Evolutionary conservation across 352 stramenopile genomes (phyloP).

Genomic region (Discostella stelligera): DNA sequence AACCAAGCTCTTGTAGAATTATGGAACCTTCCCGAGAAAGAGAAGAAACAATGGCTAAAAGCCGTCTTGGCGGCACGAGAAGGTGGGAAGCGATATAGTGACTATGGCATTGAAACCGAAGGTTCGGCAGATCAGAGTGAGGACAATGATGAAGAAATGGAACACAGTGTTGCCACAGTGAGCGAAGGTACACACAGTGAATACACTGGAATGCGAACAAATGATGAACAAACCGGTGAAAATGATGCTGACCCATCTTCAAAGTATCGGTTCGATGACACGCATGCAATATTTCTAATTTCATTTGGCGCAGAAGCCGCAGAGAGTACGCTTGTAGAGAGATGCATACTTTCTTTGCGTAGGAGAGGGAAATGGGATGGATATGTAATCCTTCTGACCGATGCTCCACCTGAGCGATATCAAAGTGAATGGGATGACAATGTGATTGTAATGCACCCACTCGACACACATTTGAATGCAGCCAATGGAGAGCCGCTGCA

Average conservation of each 20-base stretch:
- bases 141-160: neutral
- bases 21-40: constrained; percentile 9
- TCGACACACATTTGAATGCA: constrained; percentile 38
- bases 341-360: constrained; percentile 55
- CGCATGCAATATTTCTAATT: constrained; percentile 52
- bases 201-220: neutral
- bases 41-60: constrained; percentile 40
- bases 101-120: constrained; percentile 19
- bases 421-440: constrained; percentile 43
- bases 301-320: constrained; percentile 54
- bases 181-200: neutral
- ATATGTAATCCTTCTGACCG: constrained; percentile 56
- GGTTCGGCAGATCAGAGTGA: neutral
- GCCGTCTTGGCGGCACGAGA: constrained; percentile 12
- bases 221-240: neutral
- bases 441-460: constrained; percentile 56
- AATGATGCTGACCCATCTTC: neutral
- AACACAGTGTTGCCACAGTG: neutral
- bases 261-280: constrained; percentile 14
- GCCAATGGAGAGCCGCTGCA: constrained; percentile 21
- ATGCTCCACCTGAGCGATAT: constrained; percentile 51
- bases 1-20: neutral
- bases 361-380: constrained; percentile 40
- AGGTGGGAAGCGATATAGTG: constrained; percentile 22
- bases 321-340: constrained; percentile 50